These are phyloP conservation scores for Stenocarpella maydis DNA, from an alignment of 2,329 filamentous ascomycete species.

Conservation along the genomic window DNA sequence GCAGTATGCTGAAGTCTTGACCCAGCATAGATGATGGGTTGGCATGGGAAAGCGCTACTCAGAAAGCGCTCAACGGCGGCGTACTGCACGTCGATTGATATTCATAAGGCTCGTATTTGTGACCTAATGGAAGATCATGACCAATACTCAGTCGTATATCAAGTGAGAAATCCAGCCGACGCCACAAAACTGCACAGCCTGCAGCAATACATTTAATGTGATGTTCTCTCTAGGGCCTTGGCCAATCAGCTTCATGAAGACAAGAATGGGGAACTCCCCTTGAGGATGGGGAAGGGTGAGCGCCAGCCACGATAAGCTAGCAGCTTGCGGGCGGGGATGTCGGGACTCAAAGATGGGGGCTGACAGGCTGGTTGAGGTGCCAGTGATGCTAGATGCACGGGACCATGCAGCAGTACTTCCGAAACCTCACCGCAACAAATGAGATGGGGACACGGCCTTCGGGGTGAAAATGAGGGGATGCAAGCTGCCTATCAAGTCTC, in stretches of 20 bases:
- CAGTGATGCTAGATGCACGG: background rate
- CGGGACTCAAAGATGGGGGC: slow-evolving; percentile 10
- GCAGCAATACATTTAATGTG: background rate
- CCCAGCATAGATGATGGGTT: no score
- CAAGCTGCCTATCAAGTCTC: slow-evolving; percentile 20
- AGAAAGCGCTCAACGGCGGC: no score
- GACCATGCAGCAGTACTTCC: background rate
- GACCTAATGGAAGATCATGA: no score
- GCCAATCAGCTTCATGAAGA: background rate
- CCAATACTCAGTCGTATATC: no score
- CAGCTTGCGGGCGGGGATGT: background rate
- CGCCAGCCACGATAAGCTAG: slow-evolving; percentile 4
- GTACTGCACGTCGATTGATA: no score
- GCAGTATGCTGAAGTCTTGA: no score
- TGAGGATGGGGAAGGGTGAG: background rate
- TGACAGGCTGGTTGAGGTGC: background rate
- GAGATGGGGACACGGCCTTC: background rate
- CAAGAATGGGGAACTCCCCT: slow-evolving; percentile 1
- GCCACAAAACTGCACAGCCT: background rate
- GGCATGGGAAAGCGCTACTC: background rate
- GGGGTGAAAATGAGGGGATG: slow-evolving; percentile 14
- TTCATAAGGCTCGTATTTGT: no score
- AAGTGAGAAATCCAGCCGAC: no score
- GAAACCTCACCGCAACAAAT: background rate
- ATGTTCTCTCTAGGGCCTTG: no score